A percentile compares a stretch with the other conserved stretches of the same genome.
Evolutionary conservation across 768 basidiomycete genomes (phyloP).

Genomic region (Lactarius sanguifluus): DNA sequence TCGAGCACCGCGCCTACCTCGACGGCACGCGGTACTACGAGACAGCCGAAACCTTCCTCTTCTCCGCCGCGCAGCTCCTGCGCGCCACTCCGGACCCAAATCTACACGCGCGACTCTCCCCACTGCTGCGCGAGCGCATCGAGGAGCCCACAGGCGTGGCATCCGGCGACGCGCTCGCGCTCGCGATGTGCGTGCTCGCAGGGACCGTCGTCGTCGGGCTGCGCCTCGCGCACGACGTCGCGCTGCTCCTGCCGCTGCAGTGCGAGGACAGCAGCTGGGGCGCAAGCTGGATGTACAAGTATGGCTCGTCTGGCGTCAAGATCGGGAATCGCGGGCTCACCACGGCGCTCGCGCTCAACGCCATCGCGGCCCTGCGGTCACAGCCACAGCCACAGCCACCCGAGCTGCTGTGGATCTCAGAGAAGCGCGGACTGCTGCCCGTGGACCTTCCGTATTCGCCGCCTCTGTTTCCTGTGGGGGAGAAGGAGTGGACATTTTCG

Average conservation of each 20-base stretch:
- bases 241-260: slow-evolving; percentile 48
- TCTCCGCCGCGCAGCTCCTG: slow-evolving; percentile 49
- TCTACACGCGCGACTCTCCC: slow-evolving; percentile 41
- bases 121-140: slow-evolving; percentile 46
- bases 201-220: slow-evolving; percentile 44
- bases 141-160: slow-evolving; percentile 49
- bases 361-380: slow-evolving; percentile 39
- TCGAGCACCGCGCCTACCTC: slow-evolving; percentile 52
- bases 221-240: slow-evolving; percentile 45
- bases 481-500: not conserved
- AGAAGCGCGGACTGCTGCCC: too few species aligned
- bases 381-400: not conserved
- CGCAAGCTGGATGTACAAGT: slow-evolving; percentile 56
- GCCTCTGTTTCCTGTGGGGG: not conserved
- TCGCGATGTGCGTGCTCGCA: slow-evolving; percentile 55
- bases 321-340: slow-evolving; percentile 57
- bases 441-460: not conserved
- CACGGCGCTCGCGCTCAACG: slow-evolving; percentile 54
- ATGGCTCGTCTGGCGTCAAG: slow-evolving; percentile 46
- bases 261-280: slow-evolving; percentile 57
- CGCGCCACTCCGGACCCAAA: slow-evolving; percentile 35
- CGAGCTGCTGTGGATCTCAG: not conserved
- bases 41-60: slow-evolving; percentile 53
- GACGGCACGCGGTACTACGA: slow-evolving; percentile 57
- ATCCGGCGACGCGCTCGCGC: slow-evolving; percentile 50